Evolutionary conservation across 441 rosid species (phyloP), one percentile per base, ranked within the genome.

Genomic region (Gossypium lobatum): DNA sequence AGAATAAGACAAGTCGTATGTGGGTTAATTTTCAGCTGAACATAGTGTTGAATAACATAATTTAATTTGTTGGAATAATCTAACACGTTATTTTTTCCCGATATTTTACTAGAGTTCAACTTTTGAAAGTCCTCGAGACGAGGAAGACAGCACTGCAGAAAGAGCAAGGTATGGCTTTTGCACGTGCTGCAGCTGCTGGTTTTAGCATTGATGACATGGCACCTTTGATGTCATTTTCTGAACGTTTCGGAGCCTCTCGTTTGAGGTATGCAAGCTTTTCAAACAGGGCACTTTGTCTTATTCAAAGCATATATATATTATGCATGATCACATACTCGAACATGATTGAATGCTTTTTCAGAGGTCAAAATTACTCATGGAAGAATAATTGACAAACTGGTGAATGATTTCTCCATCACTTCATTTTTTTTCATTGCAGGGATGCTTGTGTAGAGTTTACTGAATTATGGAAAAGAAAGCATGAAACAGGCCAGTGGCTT

Each of bases 91-190:
- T 67, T 76, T 74, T 34, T 34, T 34, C 8, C 39, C 67, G 67
- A 67, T 57, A 11, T 77, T 25, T 65, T 75, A 73, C 46, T 79
- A 95, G 98, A 86, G 90, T 83, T 77, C 94, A 95, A 84, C 97
- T 92, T 78, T 67, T 89, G 86, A 92, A 88, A 88, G 97, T 92
- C 78, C 79, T 95, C 76, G 98, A 92, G 91, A 88, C 97, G 46
- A 88, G 99, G 70, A 90, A 79, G 85, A 83, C 78, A 63, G 84
- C 85, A 76, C 82, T 95, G 72, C 98, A 88, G 85, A 93, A 93
- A 81, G 99, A 95, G 85, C 98, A 95, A 83, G 99, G 97, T 50
- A 95, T 95, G 99, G 98, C 98, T 75, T 95, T 95, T 83, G 99
- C 99, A 50, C 95, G 98, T 76, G 97, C 99, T 82, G 92, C 81